Conservation (phyloP, 2,329 filamentous ascomycete genomes). For the Triangularia verruculosa region DNA sequence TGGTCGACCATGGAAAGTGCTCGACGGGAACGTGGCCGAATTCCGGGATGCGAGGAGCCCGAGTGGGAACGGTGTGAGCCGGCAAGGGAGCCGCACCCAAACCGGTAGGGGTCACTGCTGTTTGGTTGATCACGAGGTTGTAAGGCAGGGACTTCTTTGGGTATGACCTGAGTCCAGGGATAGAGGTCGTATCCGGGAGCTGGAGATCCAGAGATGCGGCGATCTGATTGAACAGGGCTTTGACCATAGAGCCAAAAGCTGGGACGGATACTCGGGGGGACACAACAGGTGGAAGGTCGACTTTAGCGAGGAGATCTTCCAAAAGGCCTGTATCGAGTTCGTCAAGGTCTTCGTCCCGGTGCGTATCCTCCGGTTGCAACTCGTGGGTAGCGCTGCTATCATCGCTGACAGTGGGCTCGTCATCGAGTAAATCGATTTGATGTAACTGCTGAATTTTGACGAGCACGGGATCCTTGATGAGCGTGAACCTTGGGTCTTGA, state of each 20-base stretch:
- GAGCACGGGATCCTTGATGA: conserved; percentile 62
- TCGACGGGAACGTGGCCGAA: conserved; percentile 33
- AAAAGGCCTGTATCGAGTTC: background rate
- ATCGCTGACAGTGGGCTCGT: conserved; percentile 38
- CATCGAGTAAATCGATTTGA: conserved; percentile 69
- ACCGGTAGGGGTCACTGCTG: conserved; percentile 35
- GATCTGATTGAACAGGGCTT: conserved; percentile 44
- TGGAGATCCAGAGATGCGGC: conserved; percentile 42
- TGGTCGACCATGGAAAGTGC: conserved; percentile 62
- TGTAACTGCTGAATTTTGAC: conserved; percentile 42
- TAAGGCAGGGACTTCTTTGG: conserved; percentile 20
- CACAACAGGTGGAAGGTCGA: background rate
- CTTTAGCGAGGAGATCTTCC: conserved; percentile 6
- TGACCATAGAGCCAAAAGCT: conserved; percentile 44
- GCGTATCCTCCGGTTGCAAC: conserved; percentile 23
- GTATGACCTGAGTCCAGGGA: background rate
- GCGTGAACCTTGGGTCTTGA: conserved; percentile 79
- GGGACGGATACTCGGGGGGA: conserved; percentile 15
- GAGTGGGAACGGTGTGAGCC: conserved; percentile 40
- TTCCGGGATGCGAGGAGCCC: conserved; percentile 24
- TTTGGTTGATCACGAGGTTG: conserved; percentile 37
- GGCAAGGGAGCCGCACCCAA: conserved; percentile 50
- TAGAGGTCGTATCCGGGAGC: conserved; percentile 21
- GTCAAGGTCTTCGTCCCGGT: conserved; percentile 18
- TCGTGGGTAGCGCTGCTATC: conserved; percentile 9